Percentiles rank a stretch among this genome's conserved stretches.
Conservation (phyloP, 352 stramenopile species). For the Thalassiosira mediterranea region DNA sequence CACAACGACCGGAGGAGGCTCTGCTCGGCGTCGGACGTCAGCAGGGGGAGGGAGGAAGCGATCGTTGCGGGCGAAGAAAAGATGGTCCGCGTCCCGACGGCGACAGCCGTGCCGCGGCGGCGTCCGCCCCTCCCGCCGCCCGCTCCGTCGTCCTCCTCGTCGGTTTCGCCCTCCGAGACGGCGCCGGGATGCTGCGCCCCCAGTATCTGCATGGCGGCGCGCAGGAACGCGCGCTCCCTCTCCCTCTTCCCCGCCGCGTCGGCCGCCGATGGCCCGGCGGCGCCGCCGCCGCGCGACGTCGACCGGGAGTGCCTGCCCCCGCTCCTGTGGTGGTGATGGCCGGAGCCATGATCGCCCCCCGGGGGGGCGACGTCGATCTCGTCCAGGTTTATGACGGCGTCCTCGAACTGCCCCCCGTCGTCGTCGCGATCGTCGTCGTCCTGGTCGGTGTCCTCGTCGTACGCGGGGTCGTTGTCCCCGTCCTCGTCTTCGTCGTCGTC, state of each 20-base stretch:
- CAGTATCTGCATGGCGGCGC: constrained; percentile 67
- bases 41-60: constrained; percentile 11
- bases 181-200: constrained; percentile 42
- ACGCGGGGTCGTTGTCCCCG: constrained; percentile 24
- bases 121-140: neutral
- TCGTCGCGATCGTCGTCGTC: constrained; percentile 48
- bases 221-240: constrained; percentile 52
- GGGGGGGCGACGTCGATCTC: constrained; percentile 35
- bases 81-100: constrained; percentile 7
- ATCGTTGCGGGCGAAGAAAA: constrained; percentile 26
- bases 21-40: constrained; percentile 57
- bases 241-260: constrained; percentile 36
- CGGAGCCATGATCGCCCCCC: constrained; percentile 21
- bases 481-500: constrained; percentile 22
- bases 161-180: neutral
- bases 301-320: neutral
- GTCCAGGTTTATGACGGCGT: constrained; percentile 52
- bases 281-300: neutral
- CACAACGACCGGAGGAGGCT: constrained; percentile 64
- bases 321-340: neutral
- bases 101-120: neutral
- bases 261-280: neutral
- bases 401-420: constrained; percentile 56
- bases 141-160: neutral
- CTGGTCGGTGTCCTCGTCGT: constrained; percentile 46